Evolutionary conservation across 2,329 filamentous ascomycete species (phyloP), one percentile per base, ranked within the genome.

Genomic region (Monosporascus sp.): DNA sequence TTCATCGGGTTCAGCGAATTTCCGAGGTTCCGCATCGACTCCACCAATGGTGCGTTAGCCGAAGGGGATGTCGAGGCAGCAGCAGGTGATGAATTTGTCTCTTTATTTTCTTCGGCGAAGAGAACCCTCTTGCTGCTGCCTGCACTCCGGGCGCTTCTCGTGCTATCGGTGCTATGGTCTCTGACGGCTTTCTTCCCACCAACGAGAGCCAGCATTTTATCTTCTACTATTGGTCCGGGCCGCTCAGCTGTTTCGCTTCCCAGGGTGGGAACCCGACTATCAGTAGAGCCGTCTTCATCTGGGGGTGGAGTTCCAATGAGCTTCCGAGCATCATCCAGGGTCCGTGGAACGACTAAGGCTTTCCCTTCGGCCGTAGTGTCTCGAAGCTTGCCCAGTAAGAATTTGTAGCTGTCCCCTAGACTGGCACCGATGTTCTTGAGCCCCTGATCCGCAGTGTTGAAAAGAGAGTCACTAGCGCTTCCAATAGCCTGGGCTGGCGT

Each of bases 401-500:
- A 96, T 55, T 91, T 94, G 72, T 97, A 95, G 67, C 91, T 97
- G 64, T 90, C 91, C 55, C 93, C 92, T 4, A 97, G 76, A 47
- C 90, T 95, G 64, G 82, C 92, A 57, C 93, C 89, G 60, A 99
- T 96, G 37, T 86, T 95, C 66, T 97, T 96, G 58, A 97, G 78
- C 1, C 92, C 83, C 67, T 96, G 91, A 65, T 99, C 94, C 11
- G 94, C 94, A 1, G 90, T 92, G 60, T 82, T 91, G 55, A 96
- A 82, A 25, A 96, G 84, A 2, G 89, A 88, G 67, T 96, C 93
- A 55, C 89, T 89, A 44, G 90, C 90, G 35, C 85, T 88, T 55
- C 88, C 88, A 51, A 97, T 80, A 3, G 89, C 88, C 64, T 88
- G 89, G 1, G 90, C 85, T 41, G 92, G 89, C 1, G 89, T 86